These are phyloP conservation scores for Diophrys appendiculata DNA, from an alignment of 73 alveolate genomes.

Conservation along the genomic window DNA sequence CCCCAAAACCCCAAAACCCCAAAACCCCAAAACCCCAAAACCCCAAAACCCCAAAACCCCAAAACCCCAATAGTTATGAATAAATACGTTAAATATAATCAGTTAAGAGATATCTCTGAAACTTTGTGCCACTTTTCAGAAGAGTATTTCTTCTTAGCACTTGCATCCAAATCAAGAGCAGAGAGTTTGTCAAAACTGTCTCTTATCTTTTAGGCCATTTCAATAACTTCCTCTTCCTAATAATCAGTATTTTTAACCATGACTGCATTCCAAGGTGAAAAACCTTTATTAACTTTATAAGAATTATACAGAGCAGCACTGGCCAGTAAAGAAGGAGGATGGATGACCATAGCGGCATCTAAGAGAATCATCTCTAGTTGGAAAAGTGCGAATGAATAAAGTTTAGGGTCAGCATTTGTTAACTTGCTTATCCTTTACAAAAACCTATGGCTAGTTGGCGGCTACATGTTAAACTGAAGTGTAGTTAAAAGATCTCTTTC, in stretches of 20 bases:
- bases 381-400: conserved; percentile 48
- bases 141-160: background rate
- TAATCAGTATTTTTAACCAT: conserved; percentile 61
- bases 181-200: background rate
- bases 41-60: too few species aligned
- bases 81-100: too few species aligned
- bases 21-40: too few species aligned
- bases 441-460: conserved; percentile 69
- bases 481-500: conserved; percentile 66
- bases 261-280: conserved; percentile 62
- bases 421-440: conserved; percentile 47
- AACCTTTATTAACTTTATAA: conserved; percentile 57
- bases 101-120: background rate
- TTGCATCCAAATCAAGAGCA: background rate
- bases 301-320: conserved; percentile 67
- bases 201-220: background rate
- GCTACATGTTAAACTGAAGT: conserved; percentile 68
- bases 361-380: conserved; percentile 70
- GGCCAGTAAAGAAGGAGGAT: conserved; percentile 69
- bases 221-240: conserved; percentile 66
- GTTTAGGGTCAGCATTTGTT: conserved; percentile 44
- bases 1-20: too few species aligned
- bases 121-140: background rate
- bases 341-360: conserved; percentile 71
- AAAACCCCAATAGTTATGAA: too few species aligned